Evolutionary conservation across 2,329 filamentous ascomycete genomes (phyloP), one percentile per base, ranked within the genome.

Genomic region (Lasiodiplodia citricola): DNA sequence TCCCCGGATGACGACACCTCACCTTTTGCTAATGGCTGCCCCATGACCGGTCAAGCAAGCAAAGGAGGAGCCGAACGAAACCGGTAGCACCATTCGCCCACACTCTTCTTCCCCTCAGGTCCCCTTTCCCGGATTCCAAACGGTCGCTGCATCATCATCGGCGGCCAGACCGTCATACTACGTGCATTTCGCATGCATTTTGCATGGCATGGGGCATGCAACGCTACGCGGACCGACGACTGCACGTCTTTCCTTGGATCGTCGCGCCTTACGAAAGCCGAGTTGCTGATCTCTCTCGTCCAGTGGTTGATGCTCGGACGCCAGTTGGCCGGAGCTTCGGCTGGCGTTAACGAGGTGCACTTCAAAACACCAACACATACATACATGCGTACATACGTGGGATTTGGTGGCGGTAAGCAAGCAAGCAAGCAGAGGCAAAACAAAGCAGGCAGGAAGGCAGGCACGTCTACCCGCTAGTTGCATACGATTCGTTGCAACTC

Each of bases 11-110:
- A 63, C 60, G 60, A 63, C 60, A 63, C 44, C 21, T 21, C 41
- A 23, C n/a, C 23, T 31, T 28, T 25, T 11, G 21, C 38, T 23
- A 63, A 52, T 63, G 60, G 60, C 60, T 14, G 60, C 60, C 60
- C 51, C 44, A 63, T 63, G 60, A 63, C 60, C 60, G 60, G 60
- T 63, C 60, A 63, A n/a, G 11, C 23, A 50, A 55, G 31, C 50
- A 52, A n/a, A 35, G 2, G 31, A 8, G 31, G 21, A 8, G 16
- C n/a, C 50, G 21, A 28, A 52, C 23, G 21, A 23, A 35, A 35
- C 31, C 8, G 10, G 31, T 10, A 35, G 31, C 31, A 2, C 31
- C 8, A 35, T 10, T 35, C 31, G 31, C 31, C 1, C 31, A 35
- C 8, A 35, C 31, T 35, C 8, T 10, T 28, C 28, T 6, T 28